Conservation (phyloP, 495 filamentous ascomycete species). For the Xylaria telfairii region DNA sequence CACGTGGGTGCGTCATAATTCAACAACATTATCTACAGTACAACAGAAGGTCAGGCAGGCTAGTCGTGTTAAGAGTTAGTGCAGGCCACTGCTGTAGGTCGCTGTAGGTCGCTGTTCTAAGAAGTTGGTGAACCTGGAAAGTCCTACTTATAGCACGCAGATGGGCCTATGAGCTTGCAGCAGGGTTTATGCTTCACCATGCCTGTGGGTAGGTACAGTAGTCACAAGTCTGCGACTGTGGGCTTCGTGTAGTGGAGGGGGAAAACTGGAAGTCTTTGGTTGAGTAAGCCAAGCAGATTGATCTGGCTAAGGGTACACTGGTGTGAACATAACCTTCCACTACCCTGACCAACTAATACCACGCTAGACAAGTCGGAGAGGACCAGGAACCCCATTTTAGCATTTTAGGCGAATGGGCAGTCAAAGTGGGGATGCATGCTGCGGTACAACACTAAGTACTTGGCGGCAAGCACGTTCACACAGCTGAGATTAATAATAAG, state of each 20-base stretch:
- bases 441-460: constrained; percentile 10
- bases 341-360: no score
- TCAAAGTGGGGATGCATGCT: constrained; percentile 8
- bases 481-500: constrained; percentile 21
- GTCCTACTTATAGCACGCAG: constrained; percentile 1
- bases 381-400: neutral
- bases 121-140: neutral
- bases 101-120: neutral
- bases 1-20: neutral
- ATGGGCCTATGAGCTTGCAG: neutral
- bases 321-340: neutral
- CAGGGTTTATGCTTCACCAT: neutral
- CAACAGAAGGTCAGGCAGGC: neutral
- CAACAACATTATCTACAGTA: neutral
- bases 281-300: neutral
- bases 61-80: neutral
- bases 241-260: constrained; percentile 10
- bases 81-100: neutral
- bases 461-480: neutral
- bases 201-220: neutral
- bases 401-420: no score
- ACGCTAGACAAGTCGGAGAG: neutral
- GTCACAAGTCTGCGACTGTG: neutral
- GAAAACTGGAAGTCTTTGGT: neutral
- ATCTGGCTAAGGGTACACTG: neutral